These are phyloP conservation scores for Fulvia fulva DNA, from an alignment of 2,329 filamentous ascomycete genomes.

Conservation along the genomic window DNA sequence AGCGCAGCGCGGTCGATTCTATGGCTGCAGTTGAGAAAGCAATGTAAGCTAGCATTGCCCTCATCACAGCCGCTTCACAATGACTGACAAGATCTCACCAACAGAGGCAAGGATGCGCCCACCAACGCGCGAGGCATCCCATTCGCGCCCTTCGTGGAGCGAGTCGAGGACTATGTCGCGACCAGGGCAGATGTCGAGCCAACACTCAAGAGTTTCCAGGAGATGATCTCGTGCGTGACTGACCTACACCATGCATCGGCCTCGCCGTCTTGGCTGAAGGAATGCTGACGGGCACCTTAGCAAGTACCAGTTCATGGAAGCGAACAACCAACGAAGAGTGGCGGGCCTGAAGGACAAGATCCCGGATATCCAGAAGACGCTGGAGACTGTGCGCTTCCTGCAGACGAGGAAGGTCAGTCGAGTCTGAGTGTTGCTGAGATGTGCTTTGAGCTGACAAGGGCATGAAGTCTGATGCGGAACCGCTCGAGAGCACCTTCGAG, in stretches of 20 bases:
- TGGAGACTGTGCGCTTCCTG: slow-evolving; percentile 85
- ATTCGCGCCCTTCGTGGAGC: slow-evolving; percentile 79
- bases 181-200: slow-evolving; percentile 74
- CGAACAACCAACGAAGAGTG: slow-evolving; percentile 81
- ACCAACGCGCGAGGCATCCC: slow-evolving; percentile 83
- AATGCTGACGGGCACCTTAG: slow-evolving; percentile 43
- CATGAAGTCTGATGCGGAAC: slow-evolving; percentile 50
- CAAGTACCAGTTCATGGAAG: slow-evolving; percentile 99
- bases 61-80: neutral
- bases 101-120: slow-evolving; percentile 42
- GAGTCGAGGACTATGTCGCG: slow-evolving; percentile 81
- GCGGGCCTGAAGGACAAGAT: slow-evolving; percentile 87
- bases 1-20: neutral
- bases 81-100: neutral
- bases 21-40: slow-evolving; percentile 8
- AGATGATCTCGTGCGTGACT: slow-evolving; percentile 76
- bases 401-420: slow-evolving; percentile 63
- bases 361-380: slow-evolving; percentile 91
- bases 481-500: slow-evolving; percentile 90
- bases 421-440: neutral
- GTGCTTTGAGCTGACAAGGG: neutral
- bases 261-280: neutral
- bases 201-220: slow-evolving; percentile 78
- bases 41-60: neutral
- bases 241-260: neutral